phyloP scores from a whole-genome alignment of 495 filamentous ascomycete species.

The Clohesyomyces aquaticus region DNA sequence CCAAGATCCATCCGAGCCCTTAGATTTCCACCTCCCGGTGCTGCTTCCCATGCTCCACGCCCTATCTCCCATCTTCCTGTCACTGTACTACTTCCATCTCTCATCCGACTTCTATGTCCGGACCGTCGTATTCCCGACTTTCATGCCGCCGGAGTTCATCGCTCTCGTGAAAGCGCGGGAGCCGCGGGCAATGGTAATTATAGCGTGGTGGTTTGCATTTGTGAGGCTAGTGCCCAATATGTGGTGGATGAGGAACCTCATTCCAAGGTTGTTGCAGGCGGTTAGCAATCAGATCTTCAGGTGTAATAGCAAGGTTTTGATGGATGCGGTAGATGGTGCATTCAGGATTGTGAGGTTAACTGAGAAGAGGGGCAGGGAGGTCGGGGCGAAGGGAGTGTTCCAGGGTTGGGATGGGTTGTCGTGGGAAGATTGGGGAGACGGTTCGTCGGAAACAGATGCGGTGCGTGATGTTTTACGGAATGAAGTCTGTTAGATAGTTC shows the following conservation, averaged over 20 bases:
- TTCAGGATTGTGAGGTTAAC: constrained; percentile 17
- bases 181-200: constrained; percentile 24
- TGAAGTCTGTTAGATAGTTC: neutral
- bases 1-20: neutral
- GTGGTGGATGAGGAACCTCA: constrained; percentile 12
- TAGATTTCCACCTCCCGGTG: constrained; percentile 18
- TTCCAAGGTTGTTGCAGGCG: constrained; percentile 19
- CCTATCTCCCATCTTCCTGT: constrained; percentile 32
- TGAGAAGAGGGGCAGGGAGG: constrained; percentile 19
- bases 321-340: constrained; percentile 32
- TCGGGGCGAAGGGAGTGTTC: constrained; percentile 22
- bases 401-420: constrained; percentile 24
- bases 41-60: constrained; percentile 27
- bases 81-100: constrained; percentile 31
- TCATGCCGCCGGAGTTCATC: constrained; percentile 25
- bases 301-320: constrained; percentile 14
- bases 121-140: constrained; percentile 28
- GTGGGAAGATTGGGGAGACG: constrained; percentile 24
- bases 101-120: constrained; percentile 26
- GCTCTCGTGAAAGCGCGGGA: constrained; percentile 13
- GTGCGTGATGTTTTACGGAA: neutral
- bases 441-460: neutral
- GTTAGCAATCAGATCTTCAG: constrained; percentile 26
- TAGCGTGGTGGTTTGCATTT: constrained; percentile 31
- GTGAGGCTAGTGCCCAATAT: constrained; percentile 15